Conservation (phyloP, 2,329 filamentous ascomycete species). For the Pestalotiopsis sp. region DNA sequence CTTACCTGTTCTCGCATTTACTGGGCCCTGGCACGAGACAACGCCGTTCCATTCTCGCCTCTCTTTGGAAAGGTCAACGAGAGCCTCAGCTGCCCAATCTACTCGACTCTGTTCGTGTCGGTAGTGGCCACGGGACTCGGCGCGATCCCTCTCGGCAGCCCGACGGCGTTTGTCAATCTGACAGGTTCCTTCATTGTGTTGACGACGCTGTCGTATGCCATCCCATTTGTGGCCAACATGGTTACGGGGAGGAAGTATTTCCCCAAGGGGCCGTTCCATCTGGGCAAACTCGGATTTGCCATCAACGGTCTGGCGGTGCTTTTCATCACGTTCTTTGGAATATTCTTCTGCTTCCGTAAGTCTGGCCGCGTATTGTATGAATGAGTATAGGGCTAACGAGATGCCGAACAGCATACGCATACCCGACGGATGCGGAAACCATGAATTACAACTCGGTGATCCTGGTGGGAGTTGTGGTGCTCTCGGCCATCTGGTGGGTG, state of each 20-base stretch:
- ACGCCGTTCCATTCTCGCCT: slow-evolving; percentile 59
- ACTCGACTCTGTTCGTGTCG: slow-evolving; percentile 58
- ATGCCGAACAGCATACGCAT: slow-evolving; percentile 37
- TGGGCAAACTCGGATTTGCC: slow-evolving; percentile 51
- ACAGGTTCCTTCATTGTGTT: slow-evolving; percentile 62
- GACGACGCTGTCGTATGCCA: slow-evolving; percentile 57
- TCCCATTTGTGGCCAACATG: slow-evolving; percentile 53
- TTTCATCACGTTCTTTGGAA: slow-evolving; percentile 57
- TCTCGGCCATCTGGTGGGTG: slow-evolving; percentile 55
- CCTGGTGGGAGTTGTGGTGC: slow-evolving; percentile 47
- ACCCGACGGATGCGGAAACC: slow-evolving; percentile 41
- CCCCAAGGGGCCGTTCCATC: slow-evolving; percentile 54
- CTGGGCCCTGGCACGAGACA: slow-evolving; percentile 61
- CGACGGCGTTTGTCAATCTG: slow-evolving; percentile 59
- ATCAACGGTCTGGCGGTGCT: slow-evolving; percentile 53
- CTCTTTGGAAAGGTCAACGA: slow-evolving; percentile 58
- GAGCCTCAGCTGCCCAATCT: slow-evolving; percentile 59
- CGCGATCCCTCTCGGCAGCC: slow-evolving; percentile 58
- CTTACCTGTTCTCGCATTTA: slow-evolving; percentile 50
- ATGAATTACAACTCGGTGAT: slow-evolving; percentile 62
- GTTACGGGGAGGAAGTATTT: slow-evolving; percentile 54
- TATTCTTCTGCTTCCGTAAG: slow-evolving; percentile 65
- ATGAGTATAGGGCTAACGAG: neutral
- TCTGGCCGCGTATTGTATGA: slow-evolving; percentile 14
- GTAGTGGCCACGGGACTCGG: slow-evolving; percentile 55